Base-by-base conservation (phyloP, 371 early-diverging fungal species). In the Mortierella sp. region DNA sequence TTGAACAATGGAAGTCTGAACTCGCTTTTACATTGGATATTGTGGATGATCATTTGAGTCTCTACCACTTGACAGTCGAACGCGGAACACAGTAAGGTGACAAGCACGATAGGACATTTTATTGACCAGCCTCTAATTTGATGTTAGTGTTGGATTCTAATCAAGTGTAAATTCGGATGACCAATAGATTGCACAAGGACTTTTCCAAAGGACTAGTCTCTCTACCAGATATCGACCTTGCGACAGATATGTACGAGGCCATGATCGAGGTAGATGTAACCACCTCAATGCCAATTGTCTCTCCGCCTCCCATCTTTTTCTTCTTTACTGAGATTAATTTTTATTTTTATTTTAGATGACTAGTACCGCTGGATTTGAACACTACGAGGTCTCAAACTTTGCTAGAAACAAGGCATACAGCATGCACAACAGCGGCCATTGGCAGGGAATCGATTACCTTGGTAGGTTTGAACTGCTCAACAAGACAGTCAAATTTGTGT, bases 381-480 rank as follows among this genome's bases (percentile, higher is more conserved):
- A 95, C 62, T 96, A 96, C 71, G 97, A 96, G 70, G 95, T 96
- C 1, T 95, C 95, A 9, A 94, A 88, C 47, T 96, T 92, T 75
- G 89, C 89, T 0, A 71, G 76, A 50, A 63, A 68, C 21, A 51
- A 61, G 7, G 84, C 86, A 15, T 87, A 92, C 50, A 89, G 94
- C 62, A 65, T 69, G 37, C 97, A 96, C 73, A 96, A 96, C 70
- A 87, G 79, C 71, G 86, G 89, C 0, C 96, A 96, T 80, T 96
- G 97, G 97, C 84, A 81, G 53, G 96, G 96, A 4, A 71, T 87
- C 55, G 93, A 94, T 65, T 96, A 92, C 81, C 69, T 96, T 2
- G 96, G 96, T 72, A 82, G 30, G 46, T 62, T 15, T 37, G 3
- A 37, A 5, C 3, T 37, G 9, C 37, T 37, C 37, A 37, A 3